A percentile compares a stretch with the other conserved stretches of the same genome.
Evolutionary conservation across 2,329 filamentous ascomycete species (phyloP).

Genomic region (Phaeosphaeriaceae sp.): DNA sequence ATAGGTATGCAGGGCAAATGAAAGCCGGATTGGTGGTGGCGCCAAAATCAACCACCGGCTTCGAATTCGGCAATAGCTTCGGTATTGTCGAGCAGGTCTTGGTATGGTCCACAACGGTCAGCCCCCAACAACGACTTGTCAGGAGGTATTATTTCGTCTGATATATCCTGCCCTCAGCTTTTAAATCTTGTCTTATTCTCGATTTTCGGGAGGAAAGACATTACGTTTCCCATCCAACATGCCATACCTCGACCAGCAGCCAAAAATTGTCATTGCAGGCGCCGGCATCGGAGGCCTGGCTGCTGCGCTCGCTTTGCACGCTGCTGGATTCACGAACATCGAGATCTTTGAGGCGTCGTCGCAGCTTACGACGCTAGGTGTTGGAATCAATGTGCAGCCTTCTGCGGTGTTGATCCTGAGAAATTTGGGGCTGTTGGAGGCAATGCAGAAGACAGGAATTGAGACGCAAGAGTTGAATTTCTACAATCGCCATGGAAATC

Average conservation of each 20-base stretch:
- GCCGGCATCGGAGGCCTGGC: constrained; percentile 79
- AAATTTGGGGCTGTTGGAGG: constrained; percentile 52
- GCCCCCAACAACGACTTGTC: neutral
- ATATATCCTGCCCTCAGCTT: neutral
- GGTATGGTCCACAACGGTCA: neutral
- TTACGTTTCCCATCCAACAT: too few relatives aligned
- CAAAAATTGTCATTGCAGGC: constrained; percentile 36
- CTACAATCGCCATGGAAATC: constrained; percentile 54
- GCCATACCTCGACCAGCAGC: constrained; percentile 27
- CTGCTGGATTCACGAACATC: constrained; percentile 64
- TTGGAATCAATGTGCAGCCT: constrained; percentile 57
- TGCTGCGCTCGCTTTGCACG: constrained; percentile 73
- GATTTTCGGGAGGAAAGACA: too few relatives aligned
- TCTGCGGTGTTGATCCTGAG: constrained; percentile 55
- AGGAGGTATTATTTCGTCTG: neutral
- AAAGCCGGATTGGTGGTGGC: neutral
- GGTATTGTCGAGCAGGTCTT: neutral
- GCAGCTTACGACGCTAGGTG: constrained; percentile 50
- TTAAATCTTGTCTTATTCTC: too few relatives aligned
- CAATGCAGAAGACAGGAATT: constrained; percentile 50
- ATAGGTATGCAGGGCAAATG: neutral
- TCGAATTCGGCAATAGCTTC: constrained; percentile 2
- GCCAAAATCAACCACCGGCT: neutral
- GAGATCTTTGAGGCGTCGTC: constrained; percentile 53
- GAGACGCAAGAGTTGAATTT: constrained; percentile 55